These are phyloP conservation scores for Gonapodya prolifera DNA, from an alignment of 192 early-diverging fungal genomes.

Conservation along the genomic window DNA sequence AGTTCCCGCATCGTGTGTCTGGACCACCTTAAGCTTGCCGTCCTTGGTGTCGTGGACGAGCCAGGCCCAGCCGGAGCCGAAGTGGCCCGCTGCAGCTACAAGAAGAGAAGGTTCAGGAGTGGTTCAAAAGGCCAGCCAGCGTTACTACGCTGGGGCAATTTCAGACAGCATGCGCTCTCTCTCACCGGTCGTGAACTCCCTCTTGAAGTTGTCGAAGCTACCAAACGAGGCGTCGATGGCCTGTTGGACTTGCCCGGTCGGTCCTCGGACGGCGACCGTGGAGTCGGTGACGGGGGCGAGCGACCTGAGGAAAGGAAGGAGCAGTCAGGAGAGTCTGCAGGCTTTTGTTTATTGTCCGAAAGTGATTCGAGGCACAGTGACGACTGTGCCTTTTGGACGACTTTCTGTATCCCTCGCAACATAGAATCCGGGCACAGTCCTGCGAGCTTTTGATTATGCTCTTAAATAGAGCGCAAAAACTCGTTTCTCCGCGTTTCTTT, in stretches of 20 bases:
- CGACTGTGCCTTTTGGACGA: too few species aligned
- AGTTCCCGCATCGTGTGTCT: slow-evolving; percentile 23
- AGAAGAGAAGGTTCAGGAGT: background rate
- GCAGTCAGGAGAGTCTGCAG: too few species aligned
- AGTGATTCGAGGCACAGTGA: too few species aligned
- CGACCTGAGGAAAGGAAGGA: too few species aligned
- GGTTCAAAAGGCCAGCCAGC: background rate
- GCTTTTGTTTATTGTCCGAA: too few species aligned
- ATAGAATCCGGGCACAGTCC: background rate
- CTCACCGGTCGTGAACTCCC: slow-evolving; percentile 14
- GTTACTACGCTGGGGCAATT: background rate
- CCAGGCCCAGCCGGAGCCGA: slow-evolving; percentile 31
- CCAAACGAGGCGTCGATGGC: slow-evolving; percentile 17
- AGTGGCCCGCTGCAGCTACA: slow-evolving; percentile 23
- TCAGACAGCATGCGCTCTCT: background rate
- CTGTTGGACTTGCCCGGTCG: background rate
- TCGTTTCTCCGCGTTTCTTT: too few species aligned
- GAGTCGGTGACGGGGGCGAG: slow-evolving; percentile 1
- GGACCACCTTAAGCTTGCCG: slow-evolving; percentile 21
- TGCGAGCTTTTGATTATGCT: too few species aligned
- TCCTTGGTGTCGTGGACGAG: slow-evolving; percentile 20
- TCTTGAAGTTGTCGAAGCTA: slow-evolving; percentile 24
- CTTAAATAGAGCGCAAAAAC: too few species aligned
- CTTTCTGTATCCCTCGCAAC: too few species aligned
- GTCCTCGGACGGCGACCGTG: background rate